Evolutionary conservation across 2,329 filamentous ascomycete species (phyloP), one percentile per base, ranked within the genome.

Genomic region (Penicillium sclerotiorum): DNA sequence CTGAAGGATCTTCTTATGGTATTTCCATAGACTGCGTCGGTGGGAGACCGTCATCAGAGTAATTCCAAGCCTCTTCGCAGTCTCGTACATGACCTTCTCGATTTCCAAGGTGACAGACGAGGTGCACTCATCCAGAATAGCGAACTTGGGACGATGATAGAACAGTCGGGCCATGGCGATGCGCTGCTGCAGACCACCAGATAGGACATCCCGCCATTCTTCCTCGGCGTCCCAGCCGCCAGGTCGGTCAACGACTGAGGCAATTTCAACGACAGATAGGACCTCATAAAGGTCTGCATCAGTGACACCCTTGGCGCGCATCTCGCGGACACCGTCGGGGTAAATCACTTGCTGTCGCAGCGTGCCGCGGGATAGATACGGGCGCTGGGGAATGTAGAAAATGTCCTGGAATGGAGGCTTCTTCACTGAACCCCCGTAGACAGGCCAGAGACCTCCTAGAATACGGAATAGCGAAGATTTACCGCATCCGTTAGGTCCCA

Each of bases 301-400:
- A 0, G 88, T 91, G 27, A 94, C 80, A 40, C 88, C 86, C 64
- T 91, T 92, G 55, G 86, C 82, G 36, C 89, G 89, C 86, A 96
- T 96, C 56, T 92, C 88, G 44, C 89, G 86, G 15, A 95, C 73
- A 8, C 85, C 88, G 71, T 99, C 94, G 0, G 94, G 94, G 72
- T 99, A 99, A 52, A 94, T 96, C 61, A 99, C 91, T 66, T 99
- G 94, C 70, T 97, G 91, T 32, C 94, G 86, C n/a, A 99, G 82
- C 1, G 89, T 91, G 18, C 94, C 94, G 45, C 90, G 85, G 12
- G 89, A 94, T 1, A 99, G 81, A 67, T 99, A 99, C 0, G 94
- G 94, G 1, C 94, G 85, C 67, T 99, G 94, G 0, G 94, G 94
- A 57, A 99, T 95, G 75, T 99, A 99, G 75, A 97, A 99, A 67